Evolutionary conservation across 106 monocot species (phyloP), one percentile per base, ranked within the genome.

Genomic region (Apostasia ramifera): DNA sequence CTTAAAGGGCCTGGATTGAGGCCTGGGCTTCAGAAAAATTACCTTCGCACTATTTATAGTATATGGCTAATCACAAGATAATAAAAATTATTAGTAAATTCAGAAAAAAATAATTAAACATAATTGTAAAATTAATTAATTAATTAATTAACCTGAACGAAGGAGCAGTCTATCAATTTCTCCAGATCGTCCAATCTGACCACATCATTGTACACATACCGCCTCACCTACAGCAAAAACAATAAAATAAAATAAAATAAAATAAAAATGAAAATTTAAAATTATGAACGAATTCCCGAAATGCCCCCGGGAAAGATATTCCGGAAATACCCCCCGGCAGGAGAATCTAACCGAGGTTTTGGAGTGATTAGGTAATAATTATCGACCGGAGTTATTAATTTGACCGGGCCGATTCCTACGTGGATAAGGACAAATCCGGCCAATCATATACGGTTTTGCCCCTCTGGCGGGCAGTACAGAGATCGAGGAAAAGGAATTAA

Each of bases 21-120:
- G 93, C 80, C 93, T 76, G 61, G 84, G 86, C 82, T 94, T 94
- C 71, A 94, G 64, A 75, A 94, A 94, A 37, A 94, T 80, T 69
- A 94, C 93, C 77, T 94, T 94, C 5, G 93, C 93, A 74, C 89
- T 94, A 69, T 93, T 93, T 69, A 93, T 93, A 4, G 93, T 93
- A 66, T 93, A 94, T 1, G 93, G 82, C 93, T 89, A 62, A 44
- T 7, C 2, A 52, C 13, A 6, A 53, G 11, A 61, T 57, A 47
- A 45, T 45, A 3, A 57, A 72, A 13, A 57, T 44, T 7, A 47
- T 42, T 48, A 75, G 40, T 66, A 14, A 5, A 5, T 14, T 40
- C 14, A 42, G 11, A 61, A 11, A 47, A 57, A 13, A 57, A 57
- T 13, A 12, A 12, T 3, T 8, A 14, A 13, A 8, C 57, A 3